phyloP scores from a whole-genome alignment of 2,329 filamentous ascomycete species.

The Lachnum nothofagi region DNA sequence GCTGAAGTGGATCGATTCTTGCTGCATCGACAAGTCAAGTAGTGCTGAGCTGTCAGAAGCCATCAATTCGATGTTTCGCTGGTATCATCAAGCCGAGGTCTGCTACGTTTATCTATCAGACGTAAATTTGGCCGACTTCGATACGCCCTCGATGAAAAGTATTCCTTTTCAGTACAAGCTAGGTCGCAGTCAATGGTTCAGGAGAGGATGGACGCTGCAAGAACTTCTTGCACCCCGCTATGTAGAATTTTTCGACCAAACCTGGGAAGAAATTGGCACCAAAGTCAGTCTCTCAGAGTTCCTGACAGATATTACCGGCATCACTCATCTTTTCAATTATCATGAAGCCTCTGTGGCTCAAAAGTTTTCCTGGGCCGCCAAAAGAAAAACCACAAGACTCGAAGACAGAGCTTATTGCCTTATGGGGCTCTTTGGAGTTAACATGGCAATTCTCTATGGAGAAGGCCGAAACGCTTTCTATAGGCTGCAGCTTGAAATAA shows the following conservation, averaged over 20 bases:
- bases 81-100: slow-evolving; percentile 4
- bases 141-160: background rate
- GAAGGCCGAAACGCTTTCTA: slow-evolving; percentile 34
- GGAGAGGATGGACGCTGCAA: background rate
- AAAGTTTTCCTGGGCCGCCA: slow-evolving; percentile 35
- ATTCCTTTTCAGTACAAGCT: background rate
- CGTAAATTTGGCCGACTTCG: background rate
- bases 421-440: slow-evolving; percentile 34
- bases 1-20: slow-evolving; percentile 9
- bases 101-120: slow-evolving; percentile 11
- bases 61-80: slow-evolving; percentile 8
- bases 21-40: slow-evolving; percentile 7
- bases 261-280: slow-evolving; percentile 2
- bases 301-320: slow-evolving; percentile 1
- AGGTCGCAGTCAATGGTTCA: slow-evolving; percentile 1
- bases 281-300: background rate
- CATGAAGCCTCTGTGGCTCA: slow-evolving; percentile 31
- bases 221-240: slow-evolving; percentile 3
- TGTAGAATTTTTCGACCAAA: slow-evolving; percentile 1
- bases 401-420: slow-evolving; percentile 34
- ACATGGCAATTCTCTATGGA: slow-evolving; percentile 35
- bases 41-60: slow-evolving; percentile 6
- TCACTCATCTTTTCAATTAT: background rate
- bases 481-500: slow-evolving; percentile 34
- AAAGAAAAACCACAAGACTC: slow-evolving; percentile 28